Conservation (phyloP, 1,139 yeast species). For the Saccharomyces hybrid region DNA sequence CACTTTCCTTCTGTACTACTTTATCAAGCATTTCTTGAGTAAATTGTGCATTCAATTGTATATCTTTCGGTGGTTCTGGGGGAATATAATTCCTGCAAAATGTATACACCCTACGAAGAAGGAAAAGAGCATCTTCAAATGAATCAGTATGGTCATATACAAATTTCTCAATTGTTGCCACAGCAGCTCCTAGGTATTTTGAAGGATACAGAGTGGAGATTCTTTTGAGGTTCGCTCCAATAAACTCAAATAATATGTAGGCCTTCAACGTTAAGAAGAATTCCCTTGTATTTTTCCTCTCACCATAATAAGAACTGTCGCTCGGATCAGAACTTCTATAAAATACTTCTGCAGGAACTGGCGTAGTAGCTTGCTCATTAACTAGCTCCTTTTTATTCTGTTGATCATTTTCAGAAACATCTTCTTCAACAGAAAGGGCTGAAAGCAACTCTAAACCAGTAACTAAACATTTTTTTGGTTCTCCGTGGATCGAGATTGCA, state of each 20-base stretch:
- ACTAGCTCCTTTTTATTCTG: slow-evolving; percentile 6
- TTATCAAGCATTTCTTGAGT: slow-evolving; percentile 41
- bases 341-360: neutral
- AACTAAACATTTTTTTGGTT: slow-evolving; percentile 69
- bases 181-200: slow-evolving; percentile 61
- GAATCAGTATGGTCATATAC: slow-evolving; percentile 38
- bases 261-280: slow-evolving; percentile 40
- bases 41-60: slow-evolving; percentile 15
- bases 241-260: slow-evolving; percentile 58
- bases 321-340: neutral
- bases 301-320: neutral
- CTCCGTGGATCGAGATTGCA: slow-evolving; percentile 56
- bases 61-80: slow-evolving; percentile 30
- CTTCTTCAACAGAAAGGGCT: slow-evolving; percentile 10
- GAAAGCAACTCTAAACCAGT: slow-evolving; percentile 56
- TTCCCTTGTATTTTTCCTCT: slow-evolving; percentile 17
- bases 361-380: neutral
- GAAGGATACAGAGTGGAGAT: slow-evolving; percentile 56
- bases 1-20: slow-evolving; percentile 26
- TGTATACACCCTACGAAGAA: slow-evolving; percentile 56
- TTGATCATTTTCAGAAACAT: slow-evolving; percentile 18
- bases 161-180: slow-evolving; percentile 48
- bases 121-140: slow-evolving; percentile 37
- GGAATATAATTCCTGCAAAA: slow-evolving; percentile 64
- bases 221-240: slow-evolving; percentile 45